A percentile compares a stretch with the other conserved stretches of the same genome.
phyloP scores from a whole-genome alignment of 306 rosid genomes.

The Adenanthera pavonina region DNA sequence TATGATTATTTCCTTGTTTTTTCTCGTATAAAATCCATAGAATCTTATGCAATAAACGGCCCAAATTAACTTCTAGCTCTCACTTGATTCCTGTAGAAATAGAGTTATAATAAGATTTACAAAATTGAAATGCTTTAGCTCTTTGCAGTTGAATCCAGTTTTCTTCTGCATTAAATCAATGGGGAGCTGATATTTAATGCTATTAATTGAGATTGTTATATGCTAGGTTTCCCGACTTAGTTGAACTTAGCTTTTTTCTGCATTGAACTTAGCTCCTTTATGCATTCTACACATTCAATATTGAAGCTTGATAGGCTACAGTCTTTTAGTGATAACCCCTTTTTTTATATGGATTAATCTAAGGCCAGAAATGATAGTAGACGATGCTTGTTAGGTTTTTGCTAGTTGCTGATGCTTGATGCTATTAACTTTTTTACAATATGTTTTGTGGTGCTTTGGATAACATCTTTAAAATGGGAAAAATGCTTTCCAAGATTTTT shows the following conservation, averaged over 20 bases:
- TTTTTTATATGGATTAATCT: neutral
- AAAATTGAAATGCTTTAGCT: neutral
- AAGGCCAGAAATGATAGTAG: neutral
- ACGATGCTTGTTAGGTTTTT: neutral
- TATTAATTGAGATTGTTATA: neutral
- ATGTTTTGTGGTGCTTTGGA: neutral
- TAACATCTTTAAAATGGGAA: neutral
- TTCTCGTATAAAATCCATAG: neutral
- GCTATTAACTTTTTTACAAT: neutral
- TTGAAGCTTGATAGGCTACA: neutral
- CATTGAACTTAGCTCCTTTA: neutral
- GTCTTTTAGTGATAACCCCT: neutral
- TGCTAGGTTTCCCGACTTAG: neutral
- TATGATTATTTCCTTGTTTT: neutral
- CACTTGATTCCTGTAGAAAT: neutral
- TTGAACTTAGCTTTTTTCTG: neutral
- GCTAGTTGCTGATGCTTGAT: neutral
- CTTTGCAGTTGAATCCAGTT: neutral
- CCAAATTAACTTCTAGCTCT: neutral
- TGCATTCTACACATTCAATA: neutral
- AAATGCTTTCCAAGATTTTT: neutral
- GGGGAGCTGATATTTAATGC: neutral
- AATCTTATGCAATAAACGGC: too few relatives aligned
- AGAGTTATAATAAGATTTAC: neutral
- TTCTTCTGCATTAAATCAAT: neutral